Evolutionary conservation across 805 yeast genomes (phyloP).

Genomic region (Sugiyamaella valdiviana): DNA sequence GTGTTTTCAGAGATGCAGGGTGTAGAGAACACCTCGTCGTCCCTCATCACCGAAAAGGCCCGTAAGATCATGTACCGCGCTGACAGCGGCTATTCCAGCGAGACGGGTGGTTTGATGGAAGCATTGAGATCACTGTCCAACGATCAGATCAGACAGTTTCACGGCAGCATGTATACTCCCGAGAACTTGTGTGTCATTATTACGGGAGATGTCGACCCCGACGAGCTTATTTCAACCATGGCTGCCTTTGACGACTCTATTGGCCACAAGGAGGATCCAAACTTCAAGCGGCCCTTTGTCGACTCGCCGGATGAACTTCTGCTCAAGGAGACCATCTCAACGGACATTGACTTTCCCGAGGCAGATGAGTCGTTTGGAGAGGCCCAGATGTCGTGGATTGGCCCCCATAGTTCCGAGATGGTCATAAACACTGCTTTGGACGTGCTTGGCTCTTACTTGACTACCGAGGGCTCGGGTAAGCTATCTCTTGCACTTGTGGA

Average conservation of each 20-base stretch:
- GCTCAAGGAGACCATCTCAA: constrained; percentile 35
- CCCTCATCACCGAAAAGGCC: constrained; percentile 48
- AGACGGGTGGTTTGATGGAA: constrained; percentile 85
- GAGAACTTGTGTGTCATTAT: constrained; percentile 78
- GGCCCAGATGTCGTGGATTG: constrained; percentile 68
- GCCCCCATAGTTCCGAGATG: constrained; percentile 55
- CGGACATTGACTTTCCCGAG: constrained; percentile 76
- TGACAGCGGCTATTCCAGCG: constrained; percentile 79
- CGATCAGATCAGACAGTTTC: constrained; percentile 71
- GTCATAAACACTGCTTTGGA: constrained; percentile 62
- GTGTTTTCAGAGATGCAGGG: constrained; percentile 98
- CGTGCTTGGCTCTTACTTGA: constrained; percentile 63
- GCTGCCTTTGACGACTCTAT: constrained; percentile 54
- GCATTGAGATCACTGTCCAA: constrained; percentile 69
- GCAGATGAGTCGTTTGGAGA: constrained; percentile 82
- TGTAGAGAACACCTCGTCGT: constrained; percentile 72
- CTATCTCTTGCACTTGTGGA: constrained; percentile 70
- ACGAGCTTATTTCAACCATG: constrained; percentile 58
- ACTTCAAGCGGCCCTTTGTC: constrained; percentile 65
- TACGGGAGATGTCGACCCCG: constrained; percentile 78
- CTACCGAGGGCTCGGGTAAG: constrained; percentile 71
- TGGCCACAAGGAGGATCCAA: constrained; percentile 31
- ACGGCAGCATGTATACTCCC: constrained; percentile 64
- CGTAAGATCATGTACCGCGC: constrained; percentile 35
- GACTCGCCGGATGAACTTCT: constrained; percentile 40